phyloP scores from a whole-genome alignment of 2,329 filamentous ascomycete genomes.

The Lithohypha guttulata region DNA sequence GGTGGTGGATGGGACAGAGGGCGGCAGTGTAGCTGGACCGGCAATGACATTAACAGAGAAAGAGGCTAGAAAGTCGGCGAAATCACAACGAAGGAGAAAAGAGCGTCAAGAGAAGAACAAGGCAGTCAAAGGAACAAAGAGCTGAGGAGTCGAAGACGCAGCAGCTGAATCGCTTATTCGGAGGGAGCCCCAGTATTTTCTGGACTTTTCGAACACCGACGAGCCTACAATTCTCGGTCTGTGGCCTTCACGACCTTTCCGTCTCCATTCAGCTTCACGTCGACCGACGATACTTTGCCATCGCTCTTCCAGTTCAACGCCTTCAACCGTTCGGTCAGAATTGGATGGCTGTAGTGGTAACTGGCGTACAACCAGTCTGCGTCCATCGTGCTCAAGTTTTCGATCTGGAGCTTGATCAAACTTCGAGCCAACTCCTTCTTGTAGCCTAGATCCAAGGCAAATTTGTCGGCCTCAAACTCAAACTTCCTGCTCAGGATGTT shows the following conservation, averaged over 20 bases:
- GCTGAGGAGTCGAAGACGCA: no score
- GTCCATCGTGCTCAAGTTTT: conserved; percentile 97
- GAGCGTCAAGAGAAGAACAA: conserved; percentile 27
- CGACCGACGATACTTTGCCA: conserved; percentile 40
- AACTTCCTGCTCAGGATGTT: conserved; percentile 90
- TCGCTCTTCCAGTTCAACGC: conserved; percentile 77
- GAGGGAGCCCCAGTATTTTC: no score
- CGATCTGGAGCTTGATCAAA: conserved; percentile 93
- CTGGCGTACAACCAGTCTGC: conserved; percentile 97
- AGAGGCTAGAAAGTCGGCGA: conserved; percentile 44
- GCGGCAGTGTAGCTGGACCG: conserved; percentile 14
- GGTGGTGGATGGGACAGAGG: conserved; percentile 20
- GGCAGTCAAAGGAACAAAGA: conserved; percentile 7
- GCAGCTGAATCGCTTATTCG: no score
- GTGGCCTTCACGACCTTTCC: conserved; percentile 56
- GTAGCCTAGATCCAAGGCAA: conserved; percentile 77
- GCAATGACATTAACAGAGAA: conserved; percentile 29
- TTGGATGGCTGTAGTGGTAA: conserved; percentile 98
- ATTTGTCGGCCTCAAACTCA: conserved; percentile 89
- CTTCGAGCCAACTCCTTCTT: conserved; percentile 70
- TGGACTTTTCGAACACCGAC: no score
- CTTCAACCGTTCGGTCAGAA: conserved; percentile 82
- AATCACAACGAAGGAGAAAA: conserved; percentile 43
- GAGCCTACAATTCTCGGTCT: conserved; percentile 60
- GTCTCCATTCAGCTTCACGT: conserved; percentile 38